phyloP scores from a whole-genome alignment of 225 moss, liverwort and hornwort genomes.

The Physcomitrium patens region DNA sequence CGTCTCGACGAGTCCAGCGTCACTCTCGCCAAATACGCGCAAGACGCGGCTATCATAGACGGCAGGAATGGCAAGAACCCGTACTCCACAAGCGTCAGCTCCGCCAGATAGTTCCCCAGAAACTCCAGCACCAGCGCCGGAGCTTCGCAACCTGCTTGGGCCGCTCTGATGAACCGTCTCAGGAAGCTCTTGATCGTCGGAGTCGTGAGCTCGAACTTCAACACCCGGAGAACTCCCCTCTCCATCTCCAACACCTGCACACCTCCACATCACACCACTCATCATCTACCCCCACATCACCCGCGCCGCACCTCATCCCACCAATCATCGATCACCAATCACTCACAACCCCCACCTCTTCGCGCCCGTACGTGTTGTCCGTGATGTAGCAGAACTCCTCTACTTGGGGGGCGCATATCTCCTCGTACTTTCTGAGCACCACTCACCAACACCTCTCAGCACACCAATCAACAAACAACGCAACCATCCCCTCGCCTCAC shows the following conservation, averaged over 20 bases:
- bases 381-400: conserved; percentile 99
- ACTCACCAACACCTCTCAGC: conserved; percentile 9
- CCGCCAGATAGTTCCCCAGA: conserved; percentile 84
- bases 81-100: conserved; percentile 84
- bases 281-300: background rate
- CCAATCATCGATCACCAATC: no score
- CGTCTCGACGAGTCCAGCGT: conserved; percentile 68
- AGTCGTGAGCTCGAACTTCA: conserved; percentile 93
- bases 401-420: conserved; percentile 95
- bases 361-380: conserved; percentile 88
- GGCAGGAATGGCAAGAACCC: conserved; percentile 76
- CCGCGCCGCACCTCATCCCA: no score
- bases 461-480: background rate
- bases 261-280: background rate
- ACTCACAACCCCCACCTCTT: conserved; percentile 47
- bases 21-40: conserved; percentile 84
- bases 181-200: conserved; percentile 95
- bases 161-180: conserved; percentile 87
- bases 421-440: conserved; percentile 81
- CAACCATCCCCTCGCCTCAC: background rate
- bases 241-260: conserved; percentile 93
- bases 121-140: conserved; percentile 89
- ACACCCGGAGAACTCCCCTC: conserved; percentile 76
- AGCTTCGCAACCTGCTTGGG: conserved; percentile 61
- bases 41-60: conserved; percentile 88